Evolutionary conservation across 371 early-diverging fungal species (phyloP).

Genomic region (Saksenaea vasiformis): DNA sequence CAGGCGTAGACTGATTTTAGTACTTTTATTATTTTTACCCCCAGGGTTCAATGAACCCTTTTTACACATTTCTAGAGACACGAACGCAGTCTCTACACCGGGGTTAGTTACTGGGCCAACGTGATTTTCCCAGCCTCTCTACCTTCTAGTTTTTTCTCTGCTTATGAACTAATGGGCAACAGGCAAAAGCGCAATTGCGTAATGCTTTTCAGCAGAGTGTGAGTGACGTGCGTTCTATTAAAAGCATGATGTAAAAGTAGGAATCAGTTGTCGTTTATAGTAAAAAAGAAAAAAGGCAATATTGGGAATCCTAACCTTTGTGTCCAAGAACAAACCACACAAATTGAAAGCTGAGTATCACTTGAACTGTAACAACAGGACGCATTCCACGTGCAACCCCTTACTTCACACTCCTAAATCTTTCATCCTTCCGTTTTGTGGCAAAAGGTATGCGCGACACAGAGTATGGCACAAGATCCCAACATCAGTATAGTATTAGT

Average conservation of each 20-base stretch:
- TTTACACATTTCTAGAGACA: background rate
- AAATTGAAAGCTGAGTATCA: background rate
- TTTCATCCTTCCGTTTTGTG: background rate
- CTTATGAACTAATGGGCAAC: too few species aligned
- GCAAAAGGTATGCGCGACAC: background rate
- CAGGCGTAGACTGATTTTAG: background rate
- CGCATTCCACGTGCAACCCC: slow-evolving; percentile 42
- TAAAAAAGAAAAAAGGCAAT: background rate
- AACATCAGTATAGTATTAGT: background rate
- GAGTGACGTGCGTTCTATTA: background rate
- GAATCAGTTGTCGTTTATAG: background rate
- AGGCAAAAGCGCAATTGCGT: too few species aligned
- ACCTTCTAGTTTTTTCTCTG: too few species aligned
- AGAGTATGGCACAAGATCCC: background rate
- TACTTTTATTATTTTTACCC: slow-evolving; percentile 3
- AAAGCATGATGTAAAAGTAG: background rate
- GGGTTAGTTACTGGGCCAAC: too few species aligned
- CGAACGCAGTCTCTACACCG: too few species aligned
- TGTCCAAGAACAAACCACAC: background rate
- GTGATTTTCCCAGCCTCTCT: too few species aligned
- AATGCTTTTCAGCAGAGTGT: too few species aligned
- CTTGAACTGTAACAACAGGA: slow-evolving; percentile 1
- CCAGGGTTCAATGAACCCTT: slow-evolving; percentile 6
- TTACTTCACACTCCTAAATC: slow-evolving; percentile 25
- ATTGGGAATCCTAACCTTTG: background rate